phyloP scores from a whole-genome alignment of 2,329 filamentous ascomycete genomes.

The Clathrospora elynae region DNA sequence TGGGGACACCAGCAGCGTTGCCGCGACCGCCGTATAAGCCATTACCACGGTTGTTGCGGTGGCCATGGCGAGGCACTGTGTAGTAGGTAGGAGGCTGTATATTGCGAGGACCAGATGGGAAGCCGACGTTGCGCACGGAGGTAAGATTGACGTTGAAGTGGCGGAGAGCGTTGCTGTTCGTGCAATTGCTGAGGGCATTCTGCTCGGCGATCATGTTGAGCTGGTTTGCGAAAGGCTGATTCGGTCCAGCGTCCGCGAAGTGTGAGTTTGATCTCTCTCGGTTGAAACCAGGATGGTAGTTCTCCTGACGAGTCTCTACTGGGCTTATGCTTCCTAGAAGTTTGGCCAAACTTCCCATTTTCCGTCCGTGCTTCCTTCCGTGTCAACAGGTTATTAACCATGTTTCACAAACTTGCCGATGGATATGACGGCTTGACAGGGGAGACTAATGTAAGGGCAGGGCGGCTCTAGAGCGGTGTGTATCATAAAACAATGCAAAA shows the following conservation, averaged over 20 bases:
- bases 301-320: neutral
- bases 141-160: slow-evolving; percentile 16
- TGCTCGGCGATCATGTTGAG: slow-evolving; percentile 21
- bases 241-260: neutral
- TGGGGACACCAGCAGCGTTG: slow-evolving; percentile 32
- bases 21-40: slow-evolving; percentile 28
- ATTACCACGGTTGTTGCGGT: slow-evolving; percentile 22
- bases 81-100: slow-evolving; percentile 1
- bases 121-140: slow-evolving; percentile 18
- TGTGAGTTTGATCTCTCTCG: neutral
- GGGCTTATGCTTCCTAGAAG: too few relatives aligned
- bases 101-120: slow-evolving; percentile 5
- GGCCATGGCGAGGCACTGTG: slow-evolving; percentile 4
- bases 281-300: neutral
- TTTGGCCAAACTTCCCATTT: too few relatives aligned
- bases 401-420: too few relatives aligned
- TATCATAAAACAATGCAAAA: too few relatives aligned
- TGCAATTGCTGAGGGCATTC: slow-evolving; percentile 7
- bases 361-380: too few relatives aligned
- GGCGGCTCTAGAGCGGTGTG: too few relatives aligned
- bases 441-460: too few relatives aligned
- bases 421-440: too few relatives aligned
- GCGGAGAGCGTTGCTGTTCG: slow-evolving; percentile 6
- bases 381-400: too few relatives aligned
- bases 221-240: slow-evolving; percentile 20